Conservation (phyloP, 2,329 filamentous ascomycete genomes). For the Byssothecium circinans region DNA sequence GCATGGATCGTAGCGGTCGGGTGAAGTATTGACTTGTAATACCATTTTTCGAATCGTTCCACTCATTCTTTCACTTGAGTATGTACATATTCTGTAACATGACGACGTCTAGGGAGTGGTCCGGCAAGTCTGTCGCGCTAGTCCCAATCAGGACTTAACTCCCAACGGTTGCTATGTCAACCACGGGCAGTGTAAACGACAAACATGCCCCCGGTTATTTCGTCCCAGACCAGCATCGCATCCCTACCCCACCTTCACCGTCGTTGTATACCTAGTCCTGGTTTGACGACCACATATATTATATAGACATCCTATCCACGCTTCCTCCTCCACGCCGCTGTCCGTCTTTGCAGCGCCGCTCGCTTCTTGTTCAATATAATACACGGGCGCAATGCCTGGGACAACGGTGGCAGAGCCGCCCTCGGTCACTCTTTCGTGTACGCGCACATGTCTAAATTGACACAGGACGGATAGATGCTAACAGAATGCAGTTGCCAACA, state of each 20-base stretch:
- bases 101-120: no score
- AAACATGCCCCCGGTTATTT: neutral
- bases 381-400: slow-evolving; percentile 58
- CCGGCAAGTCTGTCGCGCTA: no score
- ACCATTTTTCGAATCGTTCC: no score
- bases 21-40: no score
- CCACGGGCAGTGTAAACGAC: neutral
- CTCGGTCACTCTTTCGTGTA: slow-evolving; percentile 69
- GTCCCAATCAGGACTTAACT: no score
- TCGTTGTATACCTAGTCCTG: slow-evolving; percentile 29
- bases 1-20: no score
- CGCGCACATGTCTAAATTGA: slow-evolving; percentile 8
- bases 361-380: slow-evolving; percentile 22
- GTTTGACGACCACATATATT: slow-evolving; percentile 19
- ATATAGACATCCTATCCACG: slow-evolving; percentile 10
- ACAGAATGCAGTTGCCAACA: slow-evolving; percentile 80
- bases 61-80: no score
- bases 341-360: slow-evolving; percentile 14
- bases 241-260: slow-evolving; percentile 6
- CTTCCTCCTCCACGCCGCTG: slow-evolving; percentile 3
- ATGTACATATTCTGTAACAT: no score
- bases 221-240: slow-evolving; percentile 1
- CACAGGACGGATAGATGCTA: slow-evolving; percentile 27
- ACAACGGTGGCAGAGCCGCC: slow-evolving; percentile 61
- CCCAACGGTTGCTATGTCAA: neutral